A percentile compares a stretch with the other conserved stretches of the same genome.
Conservation (phyloP, 768 basidiomycete species). For the Suillus ampliporus region DNA sequence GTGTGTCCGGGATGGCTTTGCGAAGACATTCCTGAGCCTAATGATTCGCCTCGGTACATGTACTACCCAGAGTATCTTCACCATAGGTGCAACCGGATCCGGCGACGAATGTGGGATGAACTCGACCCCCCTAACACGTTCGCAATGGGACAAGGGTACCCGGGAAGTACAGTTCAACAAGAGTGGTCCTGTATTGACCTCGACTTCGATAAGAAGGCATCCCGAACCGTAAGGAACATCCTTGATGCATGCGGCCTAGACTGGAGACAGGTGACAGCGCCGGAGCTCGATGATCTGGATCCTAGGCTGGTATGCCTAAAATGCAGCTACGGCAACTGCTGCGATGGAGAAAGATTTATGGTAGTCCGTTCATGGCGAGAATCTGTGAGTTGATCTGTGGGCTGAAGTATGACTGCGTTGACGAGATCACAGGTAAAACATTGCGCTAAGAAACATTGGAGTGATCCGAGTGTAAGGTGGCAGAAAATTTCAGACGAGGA, state of each 20-base stretch:
- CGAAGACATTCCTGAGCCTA: background rate
- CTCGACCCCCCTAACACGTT: background rate
- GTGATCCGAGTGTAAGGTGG: background rate
- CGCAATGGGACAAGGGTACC: constrained; percentile 6
- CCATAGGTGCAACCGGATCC: constrained; percentile 13
- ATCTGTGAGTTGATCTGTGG: constrained; percentile 7
- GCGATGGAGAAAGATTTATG: constrained; percentile 15
- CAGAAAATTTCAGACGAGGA: constrained; percentile 6
- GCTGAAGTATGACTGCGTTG: background rate
- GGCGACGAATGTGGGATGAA: constrained; percentile 1
- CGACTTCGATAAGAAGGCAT: constrained; percentile 17
- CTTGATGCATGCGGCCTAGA: constrained; percentile 15
- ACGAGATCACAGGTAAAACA: background rate
- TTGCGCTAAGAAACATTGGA: constrained; percentile 1
- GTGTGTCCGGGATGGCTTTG: background rate
- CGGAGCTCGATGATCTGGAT: constrained; percentile 10
- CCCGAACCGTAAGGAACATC: constrained; percentile 12
- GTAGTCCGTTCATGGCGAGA: constrained; percentile 14
- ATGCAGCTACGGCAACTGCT: constrained; percentile 8
- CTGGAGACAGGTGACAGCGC: background rate
- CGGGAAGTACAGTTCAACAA: constrained; percentile 5
- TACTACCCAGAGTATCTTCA: constrained; percentile 11
- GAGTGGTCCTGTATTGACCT: constrained; percentile 8
- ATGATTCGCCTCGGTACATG: constrained; percentile 26
- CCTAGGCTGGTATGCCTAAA: constrained; percentile 16